phyloP scores from a whole-genome alignment of 352 stramenopile genomes.

The Lagenidium sp. region DNA sequence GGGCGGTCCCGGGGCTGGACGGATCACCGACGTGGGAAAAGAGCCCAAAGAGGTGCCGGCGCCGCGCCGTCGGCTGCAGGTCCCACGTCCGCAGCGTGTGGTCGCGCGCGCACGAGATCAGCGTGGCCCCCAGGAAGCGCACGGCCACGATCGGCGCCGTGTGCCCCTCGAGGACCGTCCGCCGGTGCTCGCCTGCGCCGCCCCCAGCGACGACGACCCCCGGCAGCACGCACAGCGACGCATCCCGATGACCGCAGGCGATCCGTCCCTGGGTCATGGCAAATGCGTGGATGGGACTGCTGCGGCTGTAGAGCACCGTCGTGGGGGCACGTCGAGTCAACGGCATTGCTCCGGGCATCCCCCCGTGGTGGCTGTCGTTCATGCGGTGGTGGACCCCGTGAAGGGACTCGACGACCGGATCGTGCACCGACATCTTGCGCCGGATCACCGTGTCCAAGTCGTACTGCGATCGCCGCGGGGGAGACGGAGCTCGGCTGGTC shows the following conservation, averaged over 20 bases:
- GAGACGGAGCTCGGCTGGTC: neutral
- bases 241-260: conserved; percentile 34
- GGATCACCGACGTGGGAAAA: too few relatives aligned
- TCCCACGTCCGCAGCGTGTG: conserved; percentile 69
- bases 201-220: conserved; percentile 41
- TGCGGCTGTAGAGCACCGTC: neutral
- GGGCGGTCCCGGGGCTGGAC: too few relatives aligned
- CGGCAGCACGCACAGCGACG: too few relatives aligned
- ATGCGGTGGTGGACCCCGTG: too few relatives aligned
- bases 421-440: conserved; percentile 62
- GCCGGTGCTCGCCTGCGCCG: conserved; percentile 7
- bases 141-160: conserved; percentile 39
- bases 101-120: conserved; percentile 66
- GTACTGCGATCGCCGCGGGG: conserved; percentile 27
- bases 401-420: too few relatives aligned
- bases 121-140: conserved; percentile 42
- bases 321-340: too few relatives aligned
- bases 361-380: too few relatives aligned
- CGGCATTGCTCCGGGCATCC: too few relatives aligned
- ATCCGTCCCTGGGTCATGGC: conserved; percentile 37
- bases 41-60: conserved; percentile 53
- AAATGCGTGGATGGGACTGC: conserved; percentile 43
- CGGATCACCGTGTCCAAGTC: conserved; percentile 74
- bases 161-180: conserved; percentile 40
- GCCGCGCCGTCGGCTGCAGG: conserved; percentile 45